Conservation (phyloP, 2,329 filamentous ascomycete genomes). For the Ampelomyces quisqualis region DNA sequence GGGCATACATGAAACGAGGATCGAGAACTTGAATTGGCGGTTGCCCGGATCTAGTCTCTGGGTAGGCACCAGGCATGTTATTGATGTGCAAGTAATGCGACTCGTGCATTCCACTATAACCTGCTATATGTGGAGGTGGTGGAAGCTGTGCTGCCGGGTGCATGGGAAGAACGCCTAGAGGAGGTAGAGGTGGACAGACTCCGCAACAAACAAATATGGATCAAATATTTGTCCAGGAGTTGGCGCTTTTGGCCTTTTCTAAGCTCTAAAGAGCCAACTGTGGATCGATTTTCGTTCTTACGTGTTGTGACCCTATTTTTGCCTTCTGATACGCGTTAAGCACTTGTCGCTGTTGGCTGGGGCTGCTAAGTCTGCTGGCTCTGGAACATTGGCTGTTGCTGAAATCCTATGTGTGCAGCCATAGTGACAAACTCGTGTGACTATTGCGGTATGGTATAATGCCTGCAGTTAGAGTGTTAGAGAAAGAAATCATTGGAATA, state of each 20-base stretch:
- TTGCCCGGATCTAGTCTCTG: conserved; percentile 11
- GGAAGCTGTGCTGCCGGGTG: no score
- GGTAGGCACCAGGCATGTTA: conserved; percentile 22
- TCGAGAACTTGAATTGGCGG: conserved; percentile 10
- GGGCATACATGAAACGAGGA: conserved; percentile 11
- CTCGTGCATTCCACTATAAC: conserved; percentile 1
- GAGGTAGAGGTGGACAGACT: conserved; percentile 12
- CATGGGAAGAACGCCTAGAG: no score
- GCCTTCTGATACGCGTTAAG: conserved; percentile 14
- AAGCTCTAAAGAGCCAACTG: conserved; percentile 30
- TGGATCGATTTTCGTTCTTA: conserved; percentile 20
- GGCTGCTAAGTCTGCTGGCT: conserved; percentile 12
- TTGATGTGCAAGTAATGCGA: conserved; percentile 2
- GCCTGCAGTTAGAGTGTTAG: not conserved
- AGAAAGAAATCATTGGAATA: no score
- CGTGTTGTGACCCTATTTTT: conserved; percentile 12
- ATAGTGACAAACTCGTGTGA: conserved; percentile 6
- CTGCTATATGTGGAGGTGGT: conserved; percentile 2
- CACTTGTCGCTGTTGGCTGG: conserved; percentile 23
- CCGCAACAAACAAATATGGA: no score
- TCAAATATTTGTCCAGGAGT: conserved; percentile 33
- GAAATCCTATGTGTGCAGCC: conserved; percentile 14
- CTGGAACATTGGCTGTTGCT: conserved; percentile 13
- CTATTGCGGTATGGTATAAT: no score
- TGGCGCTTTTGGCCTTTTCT: conserved; percentile 21